phyloP scores from a whole-genome alignment of 371 early-diverging fungal species.

The Lichtheimia corymbifera region DNA sequence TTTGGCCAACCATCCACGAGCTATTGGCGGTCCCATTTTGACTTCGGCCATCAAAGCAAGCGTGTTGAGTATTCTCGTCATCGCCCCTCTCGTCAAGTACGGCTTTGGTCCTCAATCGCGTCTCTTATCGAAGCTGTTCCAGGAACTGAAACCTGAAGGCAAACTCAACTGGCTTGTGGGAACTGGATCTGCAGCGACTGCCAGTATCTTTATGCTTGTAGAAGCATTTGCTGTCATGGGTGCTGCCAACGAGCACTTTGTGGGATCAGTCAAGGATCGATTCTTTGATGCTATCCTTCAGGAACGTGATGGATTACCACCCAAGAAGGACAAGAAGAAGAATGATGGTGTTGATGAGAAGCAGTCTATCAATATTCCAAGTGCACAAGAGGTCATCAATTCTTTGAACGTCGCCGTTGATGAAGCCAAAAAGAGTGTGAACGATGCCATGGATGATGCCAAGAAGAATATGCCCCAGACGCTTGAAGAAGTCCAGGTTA shows the following conservation, averaged over 20 bases:
- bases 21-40: slow-evolving; percentile 31
- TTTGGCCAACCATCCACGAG: slow-evolving; percentile 29
- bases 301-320: slow-evolving; percentile 25
- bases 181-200: slow-evolving; percentile 16
- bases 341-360: not conserved
- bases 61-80: slow-evolving; percentile 26
- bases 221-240: slow-evolving; percentile 32
- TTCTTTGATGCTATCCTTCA: slow-evolving; percentile 38
- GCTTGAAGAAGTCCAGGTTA: slow-evolving; percentile 5
- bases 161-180: slow-evolving; percentile 13
- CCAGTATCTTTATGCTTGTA: slow-evolving; percentile 21
- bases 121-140: slow-evolving; percentile 11
- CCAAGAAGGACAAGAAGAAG: slow-evolving; percentile 4
- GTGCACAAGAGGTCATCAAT: slow-evolving; percentile 3
- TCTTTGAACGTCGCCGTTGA: slow-evolving; percentile 12
- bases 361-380: not conserved
- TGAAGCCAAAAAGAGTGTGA: slow-evolving; percentile 1
- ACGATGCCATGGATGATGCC: too few species aligned
- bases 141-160: not conserved
- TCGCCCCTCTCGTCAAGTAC: slow-evolving; percentile 29
- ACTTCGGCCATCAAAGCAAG: slow-evolving; percentile 35
- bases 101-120: slow-evolving; percentile 30
- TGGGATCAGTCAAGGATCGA: slow-evolving; percentile 31
- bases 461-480: not conserved
- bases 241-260: slow-evolving; percentile 22